Evolutionary conservation across 164 flowering plant species (phyloP), one percentile per base, ranked within the genome.

Genomic region (Taxillus chinensis): DNA sequence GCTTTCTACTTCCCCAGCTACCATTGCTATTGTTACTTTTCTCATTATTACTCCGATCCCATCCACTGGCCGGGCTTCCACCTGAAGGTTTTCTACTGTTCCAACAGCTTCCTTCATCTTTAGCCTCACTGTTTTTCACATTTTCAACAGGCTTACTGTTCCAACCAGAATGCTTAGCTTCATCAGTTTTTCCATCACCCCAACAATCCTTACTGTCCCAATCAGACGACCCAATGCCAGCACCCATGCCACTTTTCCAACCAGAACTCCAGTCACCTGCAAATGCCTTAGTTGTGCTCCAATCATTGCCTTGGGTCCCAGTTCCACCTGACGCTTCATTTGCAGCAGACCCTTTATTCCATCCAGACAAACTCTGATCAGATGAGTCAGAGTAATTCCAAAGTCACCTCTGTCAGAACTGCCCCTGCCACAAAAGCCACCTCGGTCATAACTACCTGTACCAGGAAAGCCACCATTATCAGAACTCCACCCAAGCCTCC

Each of bases 41-140:
- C n/a, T n/a, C n/a, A n/a, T n/a, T n/a, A n/a, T n/a, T n/a, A n/a
- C 57, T 27, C 8, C 15, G 55, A 54, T 39, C 57, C 57, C 57
- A 54, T 17, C 57, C 57, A 16, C 7, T 54, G 4, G 3, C 57
- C 9, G 39, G 27, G 7, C 57, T 12, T 1, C 39, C 57, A 16
- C 11, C 39, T 17, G 57, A 54, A 54, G 57, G 5, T 16, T 54
- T 54, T 54, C 3, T 7, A 27, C 57, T 17, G 57, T 27, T 12
- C 57, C 39, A 54, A 27, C 57, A 9, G 9, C 39, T 54, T 54
- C 57, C 57, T 27, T 54, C 39, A 17, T 17, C 57, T 6, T 3
- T 54, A 17, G 17, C 16, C 10, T 4, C 39, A 27, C 39, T 11
- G 27, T 8, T 9, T 54, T 54, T 5, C 3, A 2, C 39, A 7